Percentiles rank a stretch among this genome's conserved stretches.
phyloP scores from a whole-genome alignment of 2,329 filamentous ascomycete species.

The Xylaria sp. region DNA sequence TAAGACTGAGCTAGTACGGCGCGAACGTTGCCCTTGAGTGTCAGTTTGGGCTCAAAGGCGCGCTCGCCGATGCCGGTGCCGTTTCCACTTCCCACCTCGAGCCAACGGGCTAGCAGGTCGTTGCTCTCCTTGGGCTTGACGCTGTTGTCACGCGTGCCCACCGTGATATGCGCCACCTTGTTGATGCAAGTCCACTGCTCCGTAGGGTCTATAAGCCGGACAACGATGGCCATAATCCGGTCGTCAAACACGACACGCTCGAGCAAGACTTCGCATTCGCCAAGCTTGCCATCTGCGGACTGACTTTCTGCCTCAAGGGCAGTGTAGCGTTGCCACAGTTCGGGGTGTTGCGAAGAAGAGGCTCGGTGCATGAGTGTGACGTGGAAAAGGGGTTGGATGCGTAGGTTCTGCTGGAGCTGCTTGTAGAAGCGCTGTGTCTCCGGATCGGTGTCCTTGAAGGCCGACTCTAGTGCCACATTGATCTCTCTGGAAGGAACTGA shows the following conservation, averaged over 20 bases:
- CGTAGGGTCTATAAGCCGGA: conserved; percentile 58
- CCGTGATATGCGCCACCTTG: conserved; percentile 75
- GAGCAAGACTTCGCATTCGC: conserved; percentile 57
- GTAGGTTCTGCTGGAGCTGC: conserved; percentile 64
- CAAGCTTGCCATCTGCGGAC: conserved; percentile 46
- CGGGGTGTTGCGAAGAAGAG: conserved; percentile 51
- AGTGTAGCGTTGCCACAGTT: conserved; percentile 70
- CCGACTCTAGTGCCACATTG: conserved; percentile 56
- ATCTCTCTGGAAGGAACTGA: conserved; percentile 41
- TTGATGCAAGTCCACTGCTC: conserved; percentile 67
- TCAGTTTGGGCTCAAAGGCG: conserved; percentile 45
- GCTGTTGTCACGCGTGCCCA: conserved; percentile 68
- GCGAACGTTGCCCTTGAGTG: conserved; percentile 43
- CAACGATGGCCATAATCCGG: conserved; percentile 86
- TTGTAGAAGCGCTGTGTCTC: conserved; percentile 64
- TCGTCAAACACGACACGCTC: conserved; percentile 77
- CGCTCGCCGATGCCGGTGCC: conserved; percentile 45
- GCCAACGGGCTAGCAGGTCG: conserved; percentile 69
- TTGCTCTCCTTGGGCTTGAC: conserved; percentile 97
- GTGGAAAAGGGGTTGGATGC: conserved; percentile 82
- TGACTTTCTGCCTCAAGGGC: conserved; percentile 43
- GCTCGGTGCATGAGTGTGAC: conserved; percentile 88
- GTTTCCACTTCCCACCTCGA: conserved; percentile 48
- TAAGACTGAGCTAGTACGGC: conserved; percentile 39
- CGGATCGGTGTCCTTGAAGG: conserved; percentile 55